Percentiles rank a stretch among this genome's conserved stretches.
These are phyloP conservation scores for Letharia lupina DNA, from an alignment of 495 filamentous ascomycete genomes.

Conservation along the genomic window DNA sequence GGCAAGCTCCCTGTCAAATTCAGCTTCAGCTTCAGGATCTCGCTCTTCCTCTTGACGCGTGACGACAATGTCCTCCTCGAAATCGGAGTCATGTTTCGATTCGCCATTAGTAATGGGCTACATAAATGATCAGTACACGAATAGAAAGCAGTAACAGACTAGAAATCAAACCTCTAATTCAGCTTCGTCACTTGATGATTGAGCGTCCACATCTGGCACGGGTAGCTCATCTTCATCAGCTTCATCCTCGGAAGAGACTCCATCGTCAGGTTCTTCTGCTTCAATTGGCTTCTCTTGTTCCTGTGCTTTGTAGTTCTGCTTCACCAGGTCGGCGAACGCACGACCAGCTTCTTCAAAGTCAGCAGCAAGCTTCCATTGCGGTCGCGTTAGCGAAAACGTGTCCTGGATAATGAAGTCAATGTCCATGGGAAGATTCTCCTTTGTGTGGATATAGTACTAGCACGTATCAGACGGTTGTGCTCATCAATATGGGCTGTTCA, in stretches of 20 bases:
- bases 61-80: slow-evolving; percentile 83
- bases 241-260: slow-evolving; percentile 56
- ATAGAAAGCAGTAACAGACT: neutral
- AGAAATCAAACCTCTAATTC: slow-evolving; percentile 35
- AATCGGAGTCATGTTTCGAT: slow-evolving; percentile 42
- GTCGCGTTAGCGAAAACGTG: slow-evolving; percentile 71
- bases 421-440: slow-evolving; percentile 90
- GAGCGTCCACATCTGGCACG: slow-evolving; percentile 47
- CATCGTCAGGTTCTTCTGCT: slow-evolving; percentile 59
- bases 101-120: slow-evolving; percentile 24
- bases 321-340: slow-evolving; percentile 77
- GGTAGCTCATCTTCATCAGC: slow-evolving; percentile 48
- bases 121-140: slow-evolving; percentile 4
- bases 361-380: slow-evolving; percentile 81
- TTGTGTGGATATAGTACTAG: slow-evolving; percentile 90
- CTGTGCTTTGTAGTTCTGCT: slow-evolving; percentile 75
- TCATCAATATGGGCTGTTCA: neutral
- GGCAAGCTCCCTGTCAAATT: slow-evolving; percentile 95
- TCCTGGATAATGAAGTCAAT: slow-evolving; percentile 96
- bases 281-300: slow-evolving; percentile 59
- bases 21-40: slow-evolving; percentile 89
- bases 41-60: slow-evolving; percentile 81
- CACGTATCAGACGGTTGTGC: slow-evolving; percentile 22
- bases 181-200: slow-evolving; percentile 51
- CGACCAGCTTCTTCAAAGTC: slow-evolving; percentile 76